Evolutionary conservation across 257 asterid species (phyloP).

Genomic region (Nicotiana knightiana): DNA sequence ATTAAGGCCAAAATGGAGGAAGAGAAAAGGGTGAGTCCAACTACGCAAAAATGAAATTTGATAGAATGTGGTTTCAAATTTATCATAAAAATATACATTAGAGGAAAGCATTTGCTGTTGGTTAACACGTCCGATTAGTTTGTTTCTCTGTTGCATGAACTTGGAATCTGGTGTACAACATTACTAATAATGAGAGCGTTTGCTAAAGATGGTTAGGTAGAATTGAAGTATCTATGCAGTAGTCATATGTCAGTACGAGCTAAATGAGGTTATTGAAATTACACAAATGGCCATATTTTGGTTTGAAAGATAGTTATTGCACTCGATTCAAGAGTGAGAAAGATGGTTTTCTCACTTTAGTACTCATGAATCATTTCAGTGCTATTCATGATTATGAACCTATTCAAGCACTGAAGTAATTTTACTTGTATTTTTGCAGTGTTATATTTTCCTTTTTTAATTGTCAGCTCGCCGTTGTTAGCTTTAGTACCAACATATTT

Average conservation of each 20-base stretch:
- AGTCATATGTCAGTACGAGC: background rate
- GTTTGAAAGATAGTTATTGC: background rate
- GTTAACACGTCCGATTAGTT: background rate
- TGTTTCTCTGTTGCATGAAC: background rate
- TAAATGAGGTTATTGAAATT: background rate
- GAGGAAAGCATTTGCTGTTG: background rate
- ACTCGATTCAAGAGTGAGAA: background rate
- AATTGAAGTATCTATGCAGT: background rate
- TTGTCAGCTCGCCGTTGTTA: background rate
- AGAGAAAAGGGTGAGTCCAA: constrained; percentile 84
- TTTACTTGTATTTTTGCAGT: background rate
- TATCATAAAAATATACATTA: background rate
- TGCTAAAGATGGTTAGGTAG: background rate
- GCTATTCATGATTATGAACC: background rate
- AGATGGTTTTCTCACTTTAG: background rate
- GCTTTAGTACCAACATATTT: background rate
- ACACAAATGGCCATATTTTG: background rate
- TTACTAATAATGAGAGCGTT: background rate
- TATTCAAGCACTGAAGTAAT: background rate
- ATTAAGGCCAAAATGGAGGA: constrained; percentile 97
- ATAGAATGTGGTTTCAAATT: background rate
- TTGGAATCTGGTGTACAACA: background rate
- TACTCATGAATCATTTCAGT: background rate
- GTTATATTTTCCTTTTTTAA: background rate
- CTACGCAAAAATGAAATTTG: background rate